phyloP scores from a whole-genome alignment of 371 early-diverging fungal species.

The Actinomortierella wolfii region DNA sequence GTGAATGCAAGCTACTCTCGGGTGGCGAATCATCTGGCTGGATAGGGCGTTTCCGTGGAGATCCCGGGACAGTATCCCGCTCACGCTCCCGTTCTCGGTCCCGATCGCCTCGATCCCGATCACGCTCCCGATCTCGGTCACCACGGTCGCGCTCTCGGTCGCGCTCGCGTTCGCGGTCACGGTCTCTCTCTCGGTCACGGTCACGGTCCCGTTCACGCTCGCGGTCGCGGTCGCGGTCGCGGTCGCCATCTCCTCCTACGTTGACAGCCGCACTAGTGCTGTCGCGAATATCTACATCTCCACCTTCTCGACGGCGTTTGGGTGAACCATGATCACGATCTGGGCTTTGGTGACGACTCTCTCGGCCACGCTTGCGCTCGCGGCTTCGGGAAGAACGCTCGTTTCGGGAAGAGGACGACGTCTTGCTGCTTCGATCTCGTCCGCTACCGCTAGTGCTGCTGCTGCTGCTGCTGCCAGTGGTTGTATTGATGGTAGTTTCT shows the following conservation, averaged over 20 bases:
- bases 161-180: too few species aligned
- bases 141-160: too few species aligned
- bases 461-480: not conserved
- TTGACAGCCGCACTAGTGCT: not conserved
- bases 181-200: constrained; percentile 1
- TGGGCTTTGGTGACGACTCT: constrained; percentile 20
- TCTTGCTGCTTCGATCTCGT: not conserved
- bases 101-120: not conserved
- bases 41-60: not conserved
- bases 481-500: not conserved
- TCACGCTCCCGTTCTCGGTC: not conserved
- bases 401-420: constrained; percentile 5
- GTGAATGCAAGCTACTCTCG: too few species aligned
- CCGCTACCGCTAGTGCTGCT: too few species aligned
- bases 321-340: constrained; percentile 24
- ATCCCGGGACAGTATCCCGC: not conserved
- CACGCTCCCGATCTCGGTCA: too few species aligned
- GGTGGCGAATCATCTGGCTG: too few species aligned
- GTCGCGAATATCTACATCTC: not conserved
- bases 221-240: not conserved
- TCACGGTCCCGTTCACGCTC: constrained; percentile 1
- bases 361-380: constrained; percentile 33
- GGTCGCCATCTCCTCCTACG: not conserved
- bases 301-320: constrained; percentile 31
- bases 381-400: constrained; percentile 18